phyloP scores from a whole-genome alignment of 768 basidiomycete genomes.

The Suillus plorans region DNA sequence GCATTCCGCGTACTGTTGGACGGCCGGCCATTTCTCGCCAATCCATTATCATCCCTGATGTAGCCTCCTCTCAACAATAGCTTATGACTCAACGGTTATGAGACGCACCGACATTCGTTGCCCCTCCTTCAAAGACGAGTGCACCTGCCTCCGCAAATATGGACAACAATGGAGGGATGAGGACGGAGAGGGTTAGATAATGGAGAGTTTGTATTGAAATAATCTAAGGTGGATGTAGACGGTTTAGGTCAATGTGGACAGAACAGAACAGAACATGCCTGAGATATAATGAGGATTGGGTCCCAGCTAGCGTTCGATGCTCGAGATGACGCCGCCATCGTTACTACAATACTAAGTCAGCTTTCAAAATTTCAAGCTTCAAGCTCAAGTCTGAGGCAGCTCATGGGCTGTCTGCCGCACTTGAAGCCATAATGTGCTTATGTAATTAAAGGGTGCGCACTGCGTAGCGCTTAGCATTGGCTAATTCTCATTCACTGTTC shows the following conservation, averaged over 20 bases:
- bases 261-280: slow-evolving; percentile 44
- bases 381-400: not conserved
- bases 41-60: slow-evolving; percentile 87
- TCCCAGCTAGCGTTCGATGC: slow-evolving; percentile 70
- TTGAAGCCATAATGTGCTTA: not conserved
- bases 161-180: slow-evolving; percentile 77
- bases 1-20: slow-evolving; percentile 68
- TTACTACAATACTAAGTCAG: not conserved
- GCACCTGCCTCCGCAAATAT: slow-evolving; percentile 73
- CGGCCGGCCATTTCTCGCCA: slow-evolving; percentile 94
- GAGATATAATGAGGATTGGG: slow-evolving; percentile 82
- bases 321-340: slow-evolving; percentile 37
- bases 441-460: not conserved
- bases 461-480: not conserved
- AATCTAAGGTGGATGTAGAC: slow-evolving; percentile 54
- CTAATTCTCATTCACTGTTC: not conserved
- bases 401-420: not conserved
- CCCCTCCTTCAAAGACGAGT: slow-evolving; percentile 73
- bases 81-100: not conserved
- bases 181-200: slow-evolving; percentile 83
- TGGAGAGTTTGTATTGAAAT: slow-evolving; percentile 91
- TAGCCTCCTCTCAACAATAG: slow-evolving; percentile 4
- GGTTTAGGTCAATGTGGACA: slow-evolving; percentile 2
- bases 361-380: not conserved
- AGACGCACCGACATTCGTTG: slow-evolving; percentile 70